Evolutionary conservation across 148 eudicot genomes (phyloP), one percentile per base, ranked within the genome.

Genomic region (Silene latifolia): DNA sequence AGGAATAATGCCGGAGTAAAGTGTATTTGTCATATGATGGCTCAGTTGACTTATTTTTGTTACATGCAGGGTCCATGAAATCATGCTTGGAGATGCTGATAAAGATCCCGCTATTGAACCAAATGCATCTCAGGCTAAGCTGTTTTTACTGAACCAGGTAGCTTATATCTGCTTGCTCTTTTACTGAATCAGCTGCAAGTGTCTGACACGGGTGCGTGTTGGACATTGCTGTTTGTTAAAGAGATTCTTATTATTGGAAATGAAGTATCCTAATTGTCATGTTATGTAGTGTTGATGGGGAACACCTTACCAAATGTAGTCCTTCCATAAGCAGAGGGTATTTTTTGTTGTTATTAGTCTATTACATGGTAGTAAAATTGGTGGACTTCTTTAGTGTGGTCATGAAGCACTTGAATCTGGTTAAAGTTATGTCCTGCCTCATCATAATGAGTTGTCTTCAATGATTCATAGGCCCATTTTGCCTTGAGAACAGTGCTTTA

Each of bases 11-110:
- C 9, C 61, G 23, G 32, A 61, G 23, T 61, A 61, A 9, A 61
- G 65, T 61, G 65, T 61, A 21, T 61, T 23, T 21, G 59, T 61
- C 29, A 23, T 61, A n/a, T 61, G 65, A 61, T 32, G 9, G 21
- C 12, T 10, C 59, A 19, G 32, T 56, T 67, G 7, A 57, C 24
- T 51, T 39, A 39, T 39, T 5, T 39, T 39, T 39, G 8, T 39
- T 39, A 44, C 18, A 80, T 86, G 80, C 85, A 93, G 97, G 76
- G 98, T 93, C 73, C 92, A 82, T 81, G 98, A 89, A 24, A 89
- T 89, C 64, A 93, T 93, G 97, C 80, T 79, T 82, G 75, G 63
- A 62, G 98, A 91, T 80, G 91, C 98, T 35, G 71, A 83, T 69
- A 83, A 84, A 72, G 97, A 93, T 79, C 89, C 91, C 76, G 82